phyloP scores from a whole-genome alignment of 768 basidiomycete species.

The Leccinum rimulosum region DNA sequence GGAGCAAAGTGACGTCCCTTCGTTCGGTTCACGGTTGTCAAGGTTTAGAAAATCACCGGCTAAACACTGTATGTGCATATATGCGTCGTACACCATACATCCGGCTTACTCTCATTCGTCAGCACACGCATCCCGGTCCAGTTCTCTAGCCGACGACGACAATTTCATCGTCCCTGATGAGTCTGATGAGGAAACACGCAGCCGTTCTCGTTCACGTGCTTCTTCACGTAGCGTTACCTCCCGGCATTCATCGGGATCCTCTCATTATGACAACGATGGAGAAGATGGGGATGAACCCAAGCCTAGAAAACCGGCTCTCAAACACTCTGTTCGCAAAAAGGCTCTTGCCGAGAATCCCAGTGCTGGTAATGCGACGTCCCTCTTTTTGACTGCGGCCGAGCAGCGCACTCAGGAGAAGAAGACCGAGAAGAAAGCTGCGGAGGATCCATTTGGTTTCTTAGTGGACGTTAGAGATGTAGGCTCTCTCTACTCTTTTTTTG shows the following conservation, averaged over 20 bases:
- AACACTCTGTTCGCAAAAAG: constrained; percentile 34
- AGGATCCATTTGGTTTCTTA: constrained; percentile 77
- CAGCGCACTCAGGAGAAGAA: constrained; percentile 72
- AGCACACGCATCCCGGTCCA: constrained; percentile 42
- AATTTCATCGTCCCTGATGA: constrained; percentile 72
- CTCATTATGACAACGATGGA: constrained; percentile 40
- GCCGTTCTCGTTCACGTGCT: constrained; percentile 49
- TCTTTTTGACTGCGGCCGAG: constrained; percentile 84
- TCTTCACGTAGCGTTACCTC: constrained; percentile 42
- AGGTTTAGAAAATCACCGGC: constrained; percentile 63
- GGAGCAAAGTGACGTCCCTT: constrained; percentile 38
- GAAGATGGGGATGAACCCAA: constrained; percentile 33
- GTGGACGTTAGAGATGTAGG: constrained; percentile 67
- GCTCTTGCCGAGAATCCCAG: constrained; percentile 26
- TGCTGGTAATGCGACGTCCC: constrained; percentile 31
- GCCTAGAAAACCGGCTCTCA: constrained; percentile 36
- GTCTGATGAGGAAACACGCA: constrained; percentile 52
- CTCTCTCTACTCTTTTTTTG: neutral
- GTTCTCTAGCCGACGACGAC: constrained; percentile 56
- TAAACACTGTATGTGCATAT: constrained; percentile 45
- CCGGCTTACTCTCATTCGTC: constrained; percentile 8
- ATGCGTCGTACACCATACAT: neutral
- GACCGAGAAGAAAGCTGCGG: constrained; percentile 75
- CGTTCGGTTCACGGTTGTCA: constrained; percentile 59
- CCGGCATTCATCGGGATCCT: constrained; percentile 33